These are phyloP conservation scores for Sphaerostilbella broomeana DNA, from an alignment of 2,329 filamentous ascomycete genomes.

Conservation along the genomic window DNA sequence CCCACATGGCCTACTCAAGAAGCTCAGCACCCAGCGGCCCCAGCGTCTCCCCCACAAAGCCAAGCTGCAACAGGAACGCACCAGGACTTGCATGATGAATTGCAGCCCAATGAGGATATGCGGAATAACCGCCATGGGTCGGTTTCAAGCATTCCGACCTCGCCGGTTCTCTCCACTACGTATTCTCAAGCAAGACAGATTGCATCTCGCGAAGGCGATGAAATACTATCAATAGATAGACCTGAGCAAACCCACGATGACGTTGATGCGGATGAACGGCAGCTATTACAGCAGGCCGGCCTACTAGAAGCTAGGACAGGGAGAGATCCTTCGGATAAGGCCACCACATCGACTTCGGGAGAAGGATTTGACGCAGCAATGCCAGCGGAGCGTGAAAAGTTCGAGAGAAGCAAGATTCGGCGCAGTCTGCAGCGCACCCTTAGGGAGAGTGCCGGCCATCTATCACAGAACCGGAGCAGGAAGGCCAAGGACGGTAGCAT, in stretches of 20 bases:
- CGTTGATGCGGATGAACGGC: conserved; percentile 60
- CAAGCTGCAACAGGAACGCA: conserved; percentile 18
- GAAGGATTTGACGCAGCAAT: conserved; percentile 27
- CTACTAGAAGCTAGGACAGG: conserved; percentile 43
- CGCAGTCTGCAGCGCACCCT: conserved; percentile 86
- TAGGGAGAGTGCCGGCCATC: conserved; percentile 66
- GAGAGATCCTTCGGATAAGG: conserved; percentile 27
- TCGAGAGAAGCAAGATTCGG: conserved; percentile 63
- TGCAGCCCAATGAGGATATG: conserved; percentile 18
- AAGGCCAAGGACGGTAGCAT: conserved; percentile 59
- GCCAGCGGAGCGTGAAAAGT: conserved; percentile 40
- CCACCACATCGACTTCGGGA: conserved; percentile 29
- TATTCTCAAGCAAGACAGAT: conserved; percentile 17
- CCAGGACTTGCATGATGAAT: conserved; percentile 22
- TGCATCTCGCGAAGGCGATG: conserved; percentile 17
- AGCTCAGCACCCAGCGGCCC: conserved; percentile 23
- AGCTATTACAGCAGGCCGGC: conserved; percentile 61
- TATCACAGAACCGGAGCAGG: conserved; percentile 62
- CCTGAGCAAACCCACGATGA: conserved; percentile 32
- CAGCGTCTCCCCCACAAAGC: conserved; percentile 26
- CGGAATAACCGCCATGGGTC: conserved; percentile 25
- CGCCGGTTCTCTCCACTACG: conserved; percentile 21
- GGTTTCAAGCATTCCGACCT: conserved; percentile 26
- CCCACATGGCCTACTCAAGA: conserved; percentile 16
- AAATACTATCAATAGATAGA: conserved; percentile 1